Evolutionary conservation across 2,329 filamentous ascomycete species (phyloP).

Genomic region (Coniochaeta ligniaria): DNA sequence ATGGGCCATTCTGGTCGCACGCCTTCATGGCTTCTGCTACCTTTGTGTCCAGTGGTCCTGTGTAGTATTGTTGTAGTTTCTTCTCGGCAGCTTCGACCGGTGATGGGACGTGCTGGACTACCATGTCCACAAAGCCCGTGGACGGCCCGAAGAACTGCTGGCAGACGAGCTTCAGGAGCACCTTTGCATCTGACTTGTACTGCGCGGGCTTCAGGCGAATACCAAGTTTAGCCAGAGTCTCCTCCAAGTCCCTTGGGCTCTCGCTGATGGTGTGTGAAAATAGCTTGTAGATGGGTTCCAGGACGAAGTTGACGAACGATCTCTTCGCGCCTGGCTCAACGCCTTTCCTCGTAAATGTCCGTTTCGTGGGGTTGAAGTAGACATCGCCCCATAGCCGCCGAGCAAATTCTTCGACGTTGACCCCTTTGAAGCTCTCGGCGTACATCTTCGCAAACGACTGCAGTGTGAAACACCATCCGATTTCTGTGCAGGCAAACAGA

Average conservation of each 20-base stretch:
- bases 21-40: constrained; percentile 71
- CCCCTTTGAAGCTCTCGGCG: constrained; percentile 73
- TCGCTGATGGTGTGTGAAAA: constrained; percentile 93
- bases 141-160: constrained; percentile 92
- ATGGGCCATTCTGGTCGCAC: constrained; percentile 82
- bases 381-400: constrained; percentile 90
- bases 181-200: constrained; percentile 82
- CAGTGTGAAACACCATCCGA: constrained; percentile 96
- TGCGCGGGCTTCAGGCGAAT: constrained; percentile 89
- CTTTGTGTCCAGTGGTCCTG: constrained; percentile 77
- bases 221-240: constrained; percentile 69
- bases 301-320: constrained; percentile 87
- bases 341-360: constrained; percentile 85
- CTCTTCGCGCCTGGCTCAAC: constrained; percentile 74
- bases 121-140: constrained; percentile 91
- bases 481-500: constrained; percentile 86
- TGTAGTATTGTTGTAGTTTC: constrained; percentile 83
- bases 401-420: constrained; percentile 79
- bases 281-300: constrained; percentile 97
- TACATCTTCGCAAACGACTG: constrained; percentile 97
- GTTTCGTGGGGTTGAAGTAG: constrained; percentile 86
- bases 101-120: constrained; percentile 82
- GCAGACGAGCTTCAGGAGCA: constrained; percentile 82
- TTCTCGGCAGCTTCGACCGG: constrained; percentile 70
- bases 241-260: constrained; percentile 75